phyloP scores from a whole-genome alignment of 2,329 filamentous ascomycete species.

The Niveomyces coronatus region DNA sequence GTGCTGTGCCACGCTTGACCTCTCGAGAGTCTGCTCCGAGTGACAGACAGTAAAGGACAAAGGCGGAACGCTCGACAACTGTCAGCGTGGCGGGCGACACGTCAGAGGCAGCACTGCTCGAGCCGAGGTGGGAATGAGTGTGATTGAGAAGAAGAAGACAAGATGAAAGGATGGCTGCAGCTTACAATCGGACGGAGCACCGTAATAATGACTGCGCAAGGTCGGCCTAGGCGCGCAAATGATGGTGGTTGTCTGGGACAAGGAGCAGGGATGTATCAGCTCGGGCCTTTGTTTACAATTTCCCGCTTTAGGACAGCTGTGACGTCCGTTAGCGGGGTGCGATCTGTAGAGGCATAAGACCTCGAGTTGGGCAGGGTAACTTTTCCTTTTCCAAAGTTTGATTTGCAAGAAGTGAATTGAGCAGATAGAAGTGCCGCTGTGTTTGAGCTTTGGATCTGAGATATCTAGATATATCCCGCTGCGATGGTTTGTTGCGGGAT shows the following conservation, averaged over 20 bases:
- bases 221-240: slow-evolving; percentile 10
- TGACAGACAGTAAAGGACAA: not conserved
- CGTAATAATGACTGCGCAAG: slow-evolving; percentile 13
- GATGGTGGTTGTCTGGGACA: slow-evolving; percentile 27
- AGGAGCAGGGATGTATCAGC: slow-evolving; percentile 19
- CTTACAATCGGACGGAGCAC: slow-evolving; percentile 6
- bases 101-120: slow-evolving; percentile 4
- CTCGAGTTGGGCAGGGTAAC: slow-evolving; percentile 9
- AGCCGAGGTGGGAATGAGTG: not conserved
- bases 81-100: slow-evolving; percentile 7
- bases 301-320: slow-evolving; percentile 27
- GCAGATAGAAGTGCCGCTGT: slow-evolving; percentile 8
- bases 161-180: not conserved
- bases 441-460: too few species aligned
- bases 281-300: slow-evolving; percentile 32
- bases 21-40: slow-evolving; percentile 2
- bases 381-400: slow-evolving; percentile 12
- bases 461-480: not conserved
- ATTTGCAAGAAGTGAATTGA: slow-evolving; percentile 14
- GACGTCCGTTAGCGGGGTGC: slow-evolving; percentile 14
- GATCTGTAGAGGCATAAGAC: slow-evolving; percentile 7
- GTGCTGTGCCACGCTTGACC: slow-evolving; percentile 1
- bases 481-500: too few species aligned
- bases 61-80: slow-evolving; percentile 6
- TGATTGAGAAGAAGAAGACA: slow-evolving; percentile 4